Base-by-base conservation (phyloP, 148 eudicot species). In the Persicaria maculosa region DNA sequence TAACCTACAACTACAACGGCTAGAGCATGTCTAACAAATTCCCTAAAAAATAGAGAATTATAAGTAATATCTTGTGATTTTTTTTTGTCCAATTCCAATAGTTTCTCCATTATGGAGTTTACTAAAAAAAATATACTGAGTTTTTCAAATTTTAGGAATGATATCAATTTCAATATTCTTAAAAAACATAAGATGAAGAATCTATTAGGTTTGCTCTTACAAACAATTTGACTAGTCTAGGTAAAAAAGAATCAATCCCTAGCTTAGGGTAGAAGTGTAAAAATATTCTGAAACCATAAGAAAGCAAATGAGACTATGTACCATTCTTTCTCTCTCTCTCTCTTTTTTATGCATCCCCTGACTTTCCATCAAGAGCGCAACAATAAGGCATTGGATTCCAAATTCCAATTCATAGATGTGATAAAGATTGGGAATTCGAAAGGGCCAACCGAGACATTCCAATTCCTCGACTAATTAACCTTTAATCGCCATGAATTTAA, bases 241-340 rank as follows among this genome's bases (percentile, higher is more conserved):
- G 68, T 62, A 62, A 62, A 62, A 62, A 8, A 62, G 68, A 62
- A 62, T 62, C 68, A 31, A 62, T 62, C 6, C 68, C 31, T 62
- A 62, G 68, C 68, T 62, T 62, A 62, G 44, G 9, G 22, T 16
- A 31, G 68, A 31, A 31, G 68, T 9, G 68, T 62, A 62, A 31
- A 62, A 58, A 4, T 43, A 62, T 62, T 62, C 68, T 19, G 7
- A 62, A 17, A 5, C 2, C 20, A 17, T 1, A 61, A 61, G 43
- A 61, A 31, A 31, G 16, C 14, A 61, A 61, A 61, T 61, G 44
- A 16, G 3, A 25, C 67, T 9, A 25, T 25, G 64, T 17, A 7
- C 36, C 25, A 55, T 55, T 55, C 61, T 55, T 9, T 55, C 5
- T 55, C 6, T 57, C 61, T 55, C 25, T 55, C 5, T 55, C 6